A percentile compares a stretch with the other conserved stretches of the same genome.
phyloP scores from a whole-genome alignment of 768 basidiomycete species.

The Collybiopsis confluens region DNA sequence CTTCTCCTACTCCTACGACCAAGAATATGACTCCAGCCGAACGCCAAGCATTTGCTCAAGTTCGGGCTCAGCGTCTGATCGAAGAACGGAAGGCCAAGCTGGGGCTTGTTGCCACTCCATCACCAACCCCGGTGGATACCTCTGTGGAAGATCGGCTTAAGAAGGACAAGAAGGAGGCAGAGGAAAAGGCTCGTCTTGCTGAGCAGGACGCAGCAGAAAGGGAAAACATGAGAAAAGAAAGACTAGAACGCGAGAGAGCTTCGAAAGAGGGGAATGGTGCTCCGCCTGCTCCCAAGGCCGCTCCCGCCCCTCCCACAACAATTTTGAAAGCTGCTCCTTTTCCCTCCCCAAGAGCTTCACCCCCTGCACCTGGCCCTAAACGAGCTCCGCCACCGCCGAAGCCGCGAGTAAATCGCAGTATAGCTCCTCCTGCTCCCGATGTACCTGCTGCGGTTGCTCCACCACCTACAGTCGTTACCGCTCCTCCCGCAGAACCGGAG shows the following conservation, averaged over 20 bases:
- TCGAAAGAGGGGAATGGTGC: constrained; percentile 43
- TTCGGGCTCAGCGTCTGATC: constrained; percentile 77
- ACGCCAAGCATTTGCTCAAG: constrained; percentile 69
- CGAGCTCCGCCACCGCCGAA: constrained; percentile 24
- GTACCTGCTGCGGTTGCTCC: constrained; percentile 19
- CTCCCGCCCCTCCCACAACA: constrained; percentile 22
- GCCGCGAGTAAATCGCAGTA: constrained; percentile 16
- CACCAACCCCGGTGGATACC: constrained; percentile 58
- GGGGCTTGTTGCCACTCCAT: constrained; percentile 56
- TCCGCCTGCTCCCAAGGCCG: constrained; percentile 27
- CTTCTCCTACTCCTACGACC: constrained; percentile 54
- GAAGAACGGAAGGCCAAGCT: constrained; percentile 83
- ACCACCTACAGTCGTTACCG: constrained; percentile 18
- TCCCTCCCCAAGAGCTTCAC: constrained; percentile 26
- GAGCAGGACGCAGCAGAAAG: constrained; percentile 81
- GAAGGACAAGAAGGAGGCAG: constrained; percentile 86
- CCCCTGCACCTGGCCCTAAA: constrained; percentile 31
- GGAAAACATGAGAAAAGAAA: constrained; percentile 64
- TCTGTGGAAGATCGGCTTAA: constrained; percentile 81
- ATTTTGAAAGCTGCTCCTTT: constrained; percentile 29
- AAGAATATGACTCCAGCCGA: constrained; percentile 87
- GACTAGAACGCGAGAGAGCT: constrained; percentile 73
- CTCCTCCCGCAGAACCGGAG: constrained; percentile 31
- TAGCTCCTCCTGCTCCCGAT: constrained; percentile 17
- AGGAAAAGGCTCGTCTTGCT: constrained; percentile 73